Evolutionary conservation across 176 grass and related monocot genomes (phyloP).

Genomic region (Raddia guianensis): DNA sequence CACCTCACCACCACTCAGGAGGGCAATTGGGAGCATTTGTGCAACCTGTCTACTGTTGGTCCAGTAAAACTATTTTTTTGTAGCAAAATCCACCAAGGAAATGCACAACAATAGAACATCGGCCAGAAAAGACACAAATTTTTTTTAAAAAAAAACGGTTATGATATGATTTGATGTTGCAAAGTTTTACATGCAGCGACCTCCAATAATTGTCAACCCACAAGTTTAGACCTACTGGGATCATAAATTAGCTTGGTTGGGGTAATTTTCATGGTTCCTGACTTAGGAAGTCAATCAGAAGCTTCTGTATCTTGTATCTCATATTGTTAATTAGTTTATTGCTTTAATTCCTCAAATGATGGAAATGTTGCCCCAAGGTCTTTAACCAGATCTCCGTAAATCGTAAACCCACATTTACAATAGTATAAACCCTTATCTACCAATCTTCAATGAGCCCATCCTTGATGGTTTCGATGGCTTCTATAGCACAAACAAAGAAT

Average conservation of each 20-base stretch:
- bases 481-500: background rate
- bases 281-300: background rate
- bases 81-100: background rate
- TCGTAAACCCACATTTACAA: background rate
- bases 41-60: background rate
- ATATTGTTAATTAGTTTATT: background rate
- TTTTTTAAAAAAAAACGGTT: no score
- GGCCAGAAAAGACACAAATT: no score
- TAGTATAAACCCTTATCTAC: background rate
- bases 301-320: background rate
- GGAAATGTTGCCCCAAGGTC: background rate
- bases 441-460: background rate
- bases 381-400: background rate
- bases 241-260: background rate
- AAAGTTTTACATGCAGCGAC: background rate
- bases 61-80: background rate
- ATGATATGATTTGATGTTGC: background rate
- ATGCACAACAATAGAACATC: background rate
- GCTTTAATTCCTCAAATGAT: background rate
- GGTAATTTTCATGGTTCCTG: background rate
- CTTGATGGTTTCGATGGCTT: background rate
- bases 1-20: background rate
- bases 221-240: background rate
- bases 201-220: background rate
- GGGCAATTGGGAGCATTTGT: background rate